Evolutionary conservation across 306 rosid genomes (phyloP).

Genomic region (Vigna reflexopilosa): DNA sequence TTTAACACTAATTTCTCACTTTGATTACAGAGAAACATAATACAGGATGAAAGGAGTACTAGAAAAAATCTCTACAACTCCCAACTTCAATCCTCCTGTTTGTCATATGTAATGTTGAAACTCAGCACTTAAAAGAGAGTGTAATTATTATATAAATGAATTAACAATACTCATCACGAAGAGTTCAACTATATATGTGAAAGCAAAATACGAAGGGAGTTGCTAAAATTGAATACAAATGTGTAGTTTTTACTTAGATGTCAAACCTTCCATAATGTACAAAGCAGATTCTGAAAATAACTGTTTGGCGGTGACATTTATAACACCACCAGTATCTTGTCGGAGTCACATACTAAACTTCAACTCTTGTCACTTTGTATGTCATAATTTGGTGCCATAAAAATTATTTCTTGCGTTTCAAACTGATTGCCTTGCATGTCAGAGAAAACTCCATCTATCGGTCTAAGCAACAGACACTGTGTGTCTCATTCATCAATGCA

Average conservation of each 20-base stretch:
- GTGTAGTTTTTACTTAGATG: background rate
- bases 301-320: conserved; percentile 44
- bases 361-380: conserved; percentile 44
- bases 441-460: conserved; percentile 33
- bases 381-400: conserved; percentile 7
- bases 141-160: too few relatives aligned
- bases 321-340: conserved; percentile 43
- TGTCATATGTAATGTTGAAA: too few relatives aligned
- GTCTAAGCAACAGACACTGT: conserved; percentile 9
- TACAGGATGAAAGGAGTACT: too few relatives aligned
- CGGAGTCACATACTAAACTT: conserved; percentile 36
- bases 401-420: conserved; percentile 4
- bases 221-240: background rate
- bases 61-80: background rate
- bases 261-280: conserved; percentile 31
- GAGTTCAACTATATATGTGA: background rate
- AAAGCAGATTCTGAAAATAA: background rate
- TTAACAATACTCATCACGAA: too few relatives aligned
- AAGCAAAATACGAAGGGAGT: background rate
- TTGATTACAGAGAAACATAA: too few relatives aligned
- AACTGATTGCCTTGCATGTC: conserved; percentile 40
- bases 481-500: conserved; percentile 34
- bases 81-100: too few relatives aligned
- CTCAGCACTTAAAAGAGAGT: too few relatives aligned
- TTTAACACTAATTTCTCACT: too few relatives aligned